Conservation (phyloP, 2,329 filamentous ascomycete species). For the Amauroascus niger region DNA sequence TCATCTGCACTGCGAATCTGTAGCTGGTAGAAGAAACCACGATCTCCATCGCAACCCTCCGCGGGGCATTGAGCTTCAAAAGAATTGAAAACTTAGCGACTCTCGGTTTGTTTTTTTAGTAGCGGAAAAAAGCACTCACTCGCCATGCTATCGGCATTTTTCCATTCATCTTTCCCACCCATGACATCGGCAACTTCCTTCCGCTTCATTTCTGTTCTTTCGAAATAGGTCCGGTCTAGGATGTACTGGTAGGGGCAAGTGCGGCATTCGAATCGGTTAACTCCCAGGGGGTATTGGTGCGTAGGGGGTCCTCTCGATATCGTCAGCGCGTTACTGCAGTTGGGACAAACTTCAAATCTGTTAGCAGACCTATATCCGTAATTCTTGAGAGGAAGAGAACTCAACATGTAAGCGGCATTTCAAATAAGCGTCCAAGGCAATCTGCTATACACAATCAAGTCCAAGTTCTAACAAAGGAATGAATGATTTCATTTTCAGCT, state of each 20-base stretch:
- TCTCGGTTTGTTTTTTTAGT: not conserved
- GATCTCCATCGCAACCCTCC: slow-evolving; percentile 66
- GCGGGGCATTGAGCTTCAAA: slow-evolving; percentile 65
- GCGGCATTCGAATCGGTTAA: slow-evolving; percentile 86
- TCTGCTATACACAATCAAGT: not conserved
- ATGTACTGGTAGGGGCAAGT: slow-evolving; percentile 89
- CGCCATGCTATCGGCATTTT: slow-evolving; percentile 75
- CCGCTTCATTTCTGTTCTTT: slow-evolving; percentile 67
- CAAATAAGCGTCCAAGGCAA: not conserved
- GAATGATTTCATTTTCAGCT: not conserved
- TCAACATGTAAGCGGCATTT: slow-evolving; percentile 35
- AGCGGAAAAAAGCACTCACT: slow-evolving; percentile 34
- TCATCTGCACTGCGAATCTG: slow-evolving; percentile 98
- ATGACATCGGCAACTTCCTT: slow-evolving; percentile 86
- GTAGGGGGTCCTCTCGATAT: slow-evolving; percentile 35
- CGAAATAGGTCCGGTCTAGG: slow-evolving; percentile 69
- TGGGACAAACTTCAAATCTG: slow-evolving; percentile 36
- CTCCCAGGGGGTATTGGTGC: slow-evolving; percentile 32
- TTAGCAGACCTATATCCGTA: slow-evolving; percentile 1
- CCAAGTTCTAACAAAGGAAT: not conserved
- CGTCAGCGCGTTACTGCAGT: slow-evolving; percentile 42
- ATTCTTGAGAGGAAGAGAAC: slow-evolving; percentile 15
- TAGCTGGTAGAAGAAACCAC: slow-evolving; percentile 91
- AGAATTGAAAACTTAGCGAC: not conserved
- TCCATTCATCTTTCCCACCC: slow-evolving; percentile 78